phyloP scores from a whole-genome alignment of 345 rosid species.

The Eutrema heterophyllum region DNA sequence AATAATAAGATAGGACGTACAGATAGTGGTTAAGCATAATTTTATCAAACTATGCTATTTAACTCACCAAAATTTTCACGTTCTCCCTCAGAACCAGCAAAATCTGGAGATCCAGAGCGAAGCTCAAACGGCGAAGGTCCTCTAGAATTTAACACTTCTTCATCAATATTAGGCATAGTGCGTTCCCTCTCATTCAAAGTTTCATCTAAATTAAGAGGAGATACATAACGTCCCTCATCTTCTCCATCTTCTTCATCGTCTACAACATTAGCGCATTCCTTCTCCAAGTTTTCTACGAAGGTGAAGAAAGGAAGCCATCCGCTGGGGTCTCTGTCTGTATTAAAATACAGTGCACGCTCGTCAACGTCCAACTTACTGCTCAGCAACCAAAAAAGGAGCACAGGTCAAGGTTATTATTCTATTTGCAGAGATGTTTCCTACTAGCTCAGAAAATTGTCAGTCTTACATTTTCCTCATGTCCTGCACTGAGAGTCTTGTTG shows the following conservation, averaged over 20 bases:
- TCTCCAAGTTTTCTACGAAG: slow-evolving; percentile 57
- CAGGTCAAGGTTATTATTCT: no score
- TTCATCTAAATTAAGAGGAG: no score
- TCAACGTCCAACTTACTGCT: slow-evolving; percentile 64
- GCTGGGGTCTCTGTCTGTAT: slow-evolving; percentile 93
- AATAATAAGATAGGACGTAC: neutral
- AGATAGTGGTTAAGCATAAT: neutral
- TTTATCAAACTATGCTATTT: neutral
- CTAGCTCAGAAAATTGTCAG: no score
- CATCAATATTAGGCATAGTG: slow-evolving; percentile 40
- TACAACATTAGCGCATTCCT: no score
- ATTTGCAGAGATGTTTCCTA: no score
- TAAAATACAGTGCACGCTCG: slow-evolving; percentile 58
- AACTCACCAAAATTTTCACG: slow-evolving; percentile 49
- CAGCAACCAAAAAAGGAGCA: slow-evolving; percentile 30
- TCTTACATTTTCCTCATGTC: no score
- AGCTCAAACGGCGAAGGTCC: slow-evolving; percentile 41
- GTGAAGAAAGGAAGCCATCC: slow-evolving; percentile 86
- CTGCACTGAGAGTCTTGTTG: no score
- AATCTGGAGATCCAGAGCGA: slow-evolving; percentile 41
- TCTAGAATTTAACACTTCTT: slow-evolving; percentile 37
- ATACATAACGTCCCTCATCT: no score
- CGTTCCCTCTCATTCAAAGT: slow-evolving; percentile 39
- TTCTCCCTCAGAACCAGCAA: slow-evolving; percentile 38
- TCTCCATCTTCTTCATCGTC: no score